phyloP scores from a whole-genome alignment of 768 basidiomycete genomes.

The Termitomyces sp. region DNA sequence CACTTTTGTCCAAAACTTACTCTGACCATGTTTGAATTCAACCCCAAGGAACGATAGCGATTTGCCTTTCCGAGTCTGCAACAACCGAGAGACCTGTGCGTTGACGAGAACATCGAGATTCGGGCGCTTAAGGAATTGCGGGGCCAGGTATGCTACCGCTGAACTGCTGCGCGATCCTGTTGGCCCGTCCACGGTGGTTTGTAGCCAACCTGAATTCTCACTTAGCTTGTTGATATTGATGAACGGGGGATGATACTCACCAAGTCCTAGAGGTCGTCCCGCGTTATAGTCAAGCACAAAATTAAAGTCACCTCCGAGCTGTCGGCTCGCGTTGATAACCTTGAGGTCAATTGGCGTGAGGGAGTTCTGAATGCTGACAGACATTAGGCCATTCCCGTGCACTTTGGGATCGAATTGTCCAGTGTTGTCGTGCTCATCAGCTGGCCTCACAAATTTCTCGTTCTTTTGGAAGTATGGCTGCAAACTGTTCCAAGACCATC shows the following conservation, averaged over 20 bases:
- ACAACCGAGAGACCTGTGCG: constrained; percentile 19
- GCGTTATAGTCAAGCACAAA: constrained; percentile 28
- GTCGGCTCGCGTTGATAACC: constrained; percentile 13
- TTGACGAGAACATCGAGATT: constrained; percentile 28
- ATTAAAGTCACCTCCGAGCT: constrained; percentile 21
- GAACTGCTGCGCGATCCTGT: constrained; percentile 25
- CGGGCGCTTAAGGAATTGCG: constrained; percentile 19
- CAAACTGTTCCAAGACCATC: constrained; percentile 30
- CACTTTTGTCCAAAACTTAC: too few species aligned
- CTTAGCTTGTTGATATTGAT: neutral
- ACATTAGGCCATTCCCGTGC: constrained; percentile 8
- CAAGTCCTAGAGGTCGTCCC: constrained; percentile 25
- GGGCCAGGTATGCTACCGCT: constrained; percentile 28
- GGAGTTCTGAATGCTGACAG: constrained; percentile 24
- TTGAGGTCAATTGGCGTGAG: constrained; percentile 16
- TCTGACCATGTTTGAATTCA: constrained; percentile 5
- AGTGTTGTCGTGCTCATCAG: constrained; percentile 27
- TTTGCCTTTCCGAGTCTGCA: constrained; percentile 10
- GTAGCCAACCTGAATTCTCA: constrained; percentile 3
- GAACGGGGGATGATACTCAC: constrained; percentile 12
- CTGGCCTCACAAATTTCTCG: constrained; percentile 25
- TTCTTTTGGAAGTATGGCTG: constrained; percentile 23
- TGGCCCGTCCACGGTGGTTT: constrained; percentile 14
- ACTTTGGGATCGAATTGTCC: constrained; percentile 26
- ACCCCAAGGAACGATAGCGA: constrained; percentile 9